Percentiles rank a stretch among this genome's conserved stretches.
Evolutionary conservation across 495 filamentous ascomycete genomes (phyloP).

Genomic region (Penicillium argentinense): DNA sequence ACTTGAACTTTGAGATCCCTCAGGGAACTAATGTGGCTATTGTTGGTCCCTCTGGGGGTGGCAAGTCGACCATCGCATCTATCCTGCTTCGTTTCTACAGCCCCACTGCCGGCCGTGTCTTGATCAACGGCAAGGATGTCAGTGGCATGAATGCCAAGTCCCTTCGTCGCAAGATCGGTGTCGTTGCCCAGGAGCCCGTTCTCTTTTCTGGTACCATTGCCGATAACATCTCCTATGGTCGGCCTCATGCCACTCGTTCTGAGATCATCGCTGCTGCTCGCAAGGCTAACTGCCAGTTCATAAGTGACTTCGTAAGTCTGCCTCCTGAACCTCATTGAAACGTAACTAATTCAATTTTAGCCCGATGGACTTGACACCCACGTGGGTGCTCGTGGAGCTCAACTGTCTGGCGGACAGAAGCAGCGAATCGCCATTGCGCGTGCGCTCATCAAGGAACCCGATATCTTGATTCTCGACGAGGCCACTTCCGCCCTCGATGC

Average conservation of each 20-base stretch:
- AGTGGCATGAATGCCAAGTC: slow-evolving; percentile 88
- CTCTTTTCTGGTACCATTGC: slow-evolving; percentile 94
- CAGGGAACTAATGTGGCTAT: slow-evolving; percentile 94
- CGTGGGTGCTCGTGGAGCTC: slow-evolving; percentile 88
- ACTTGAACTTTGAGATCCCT: slow-evolving; percentile 84
- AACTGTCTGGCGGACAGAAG: slow-evolving; percentile 94
- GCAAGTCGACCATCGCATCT: slow-evolving; percentile 91
- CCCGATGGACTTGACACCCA: slow-evolving; percentile 93
- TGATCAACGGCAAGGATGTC: slow-evolving; percentile 83
- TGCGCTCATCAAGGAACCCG: slow-evolving; percentile 90
- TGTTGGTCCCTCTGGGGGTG: slow-evolving; percentile 91
- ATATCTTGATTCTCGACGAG: slow-evolving; percentile 96
- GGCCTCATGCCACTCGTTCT: slow-evolving; percentile 69
- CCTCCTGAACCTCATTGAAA: background rate
- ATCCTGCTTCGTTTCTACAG: slow-evolving; percentile 89
- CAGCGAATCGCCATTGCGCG: slow-evolving; percentile 97
- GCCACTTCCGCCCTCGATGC: slow-evolving; percentile 92
- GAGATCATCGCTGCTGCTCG: slow-evolving; percentile 86
- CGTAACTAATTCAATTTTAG: slow-evolving; percentile 29
- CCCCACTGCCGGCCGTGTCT: slow-evolving; percentile 73
- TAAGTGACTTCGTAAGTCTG: slow-evolving; percentile 77
- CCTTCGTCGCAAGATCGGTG: slow-evolving; percentile 88
- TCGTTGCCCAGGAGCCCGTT: slow-evolving; percentile 94
- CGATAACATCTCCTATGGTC: slow-evolving; percentile 95
- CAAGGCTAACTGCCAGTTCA: slow-evolving; percentile 96